phyloP scores from a whole-genome alignment of 1,139 yeast genomes.

The Candida sp. region DNA sequence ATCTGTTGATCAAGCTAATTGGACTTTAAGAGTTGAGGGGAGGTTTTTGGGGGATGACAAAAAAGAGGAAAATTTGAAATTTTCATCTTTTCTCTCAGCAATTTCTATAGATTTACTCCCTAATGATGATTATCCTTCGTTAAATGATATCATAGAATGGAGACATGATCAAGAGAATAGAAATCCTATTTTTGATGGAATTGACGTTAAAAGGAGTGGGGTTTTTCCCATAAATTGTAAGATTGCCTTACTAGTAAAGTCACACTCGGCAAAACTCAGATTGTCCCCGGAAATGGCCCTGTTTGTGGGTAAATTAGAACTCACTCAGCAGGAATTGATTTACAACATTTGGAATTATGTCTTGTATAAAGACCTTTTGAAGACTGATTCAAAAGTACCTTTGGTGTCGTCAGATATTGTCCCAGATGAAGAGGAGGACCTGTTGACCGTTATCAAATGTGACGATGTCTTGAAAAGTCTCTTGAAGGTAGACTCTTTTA shows the following conservation, averaged over 20 bases:
- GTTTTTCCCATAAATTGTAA: constrained; percentile 60
- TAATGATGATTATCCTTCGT: constrained; percentile 37
- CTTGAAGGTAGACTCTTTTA: constrained; percentile 49
- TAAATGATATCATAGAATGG: constrained; percentile 42
- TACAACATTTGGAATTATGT: constrained; percentile 88
- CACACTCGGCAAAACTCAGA: constrained; percentile 58
- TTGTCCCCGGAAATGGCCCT: constrained; percentile 62
- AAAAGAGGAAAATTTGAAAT: constrained; percentile 26
- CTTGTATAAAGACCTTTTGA: constrained; percentile 66
- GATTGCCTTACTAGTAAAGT: constrained; percentile 79
- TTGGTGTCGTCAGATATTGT: constrained; percentile 22
- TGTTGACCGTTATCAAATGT: constrained; percentile 51
- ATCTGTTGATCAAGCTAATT: constrained; percentile 45
- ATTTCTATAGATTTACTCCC: constrained; percentile 73
- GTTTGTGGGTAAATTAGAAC: constrained; percentile 71
- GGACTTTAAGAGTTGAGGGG: constrained; percentile 93
- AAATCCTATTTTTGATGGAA: constrained; percentile 68
- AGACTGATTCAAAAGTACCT: constrained; percentile 30
- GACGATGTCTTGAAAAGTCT: constrained; percentile 64
- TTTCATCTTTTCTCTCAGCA: constrained; percentile 80
- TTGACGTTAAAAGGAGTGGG: constrained; percentile 84
- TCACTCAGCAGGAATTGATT: constrained; percentile 84
- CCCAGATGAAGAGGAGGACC: constrained; percentile 12
- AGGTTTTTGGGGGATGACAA: constrained; percentile 46
- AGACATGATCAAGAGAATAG: constrained; percentile 23